Evolutionary conservation across 805 yeast species (phyloP).

Genomic region (Schwanniomyces pseudopolymorphus): DNA sequence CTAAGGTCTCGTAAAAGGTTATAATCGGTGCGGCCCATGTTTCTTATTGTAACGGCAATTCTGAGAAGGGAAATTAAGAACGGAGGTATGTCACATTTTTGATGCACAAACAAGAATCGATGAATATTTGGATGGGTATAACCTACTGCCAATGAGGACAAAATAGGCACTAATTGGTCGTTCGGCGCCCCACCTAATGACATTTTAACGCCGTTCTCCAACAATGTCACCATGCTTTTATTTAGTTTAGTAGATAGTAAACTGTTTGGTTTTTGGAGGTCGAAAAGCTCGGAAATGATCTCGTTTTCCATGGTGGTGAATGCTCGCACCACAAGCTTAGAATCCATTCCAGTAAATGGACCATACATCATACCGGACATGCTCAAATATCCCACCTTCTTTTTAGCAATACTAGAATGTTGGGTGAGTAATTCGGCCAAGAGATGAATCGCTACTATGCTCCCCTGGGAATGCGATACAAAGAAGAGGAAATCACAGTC

Average conservation of each 20-base stretch:
- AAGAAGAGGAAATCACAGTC: conserved; percentile 32
- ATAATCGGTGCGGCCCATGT: conserved; percentile 36
- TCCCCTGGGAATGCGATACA: conserved; percentile 34
- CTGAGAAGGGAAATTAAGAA: conserved; percentile 29
- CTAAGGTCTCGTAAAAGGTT: conserved; percentile 28
- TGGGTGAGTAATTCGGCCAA: conserved; percentile 19
- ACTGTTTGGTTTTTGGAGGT: conserved; percentile 24
- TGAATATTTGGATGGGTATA: conserved; percentile 38
- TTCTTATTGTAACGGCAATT: conserved; percentile 29
- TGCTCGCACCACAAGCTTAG: conserved; percentile 39
- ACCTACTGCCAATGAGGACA: conserved; percentile 28
- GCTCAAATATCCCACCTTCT: conserved; percentile 32
- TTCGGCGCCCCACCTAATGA: conserved; percentile 31
- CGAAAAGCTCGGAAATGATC: conserved; percentile 35
- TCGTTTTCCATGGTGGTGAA: conserved; percentile 35
- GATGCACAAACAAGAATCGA: conserved; percentile 24
- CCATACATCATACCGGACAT: conserved; percentile 37
- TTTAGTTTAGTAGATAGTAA: conserved; percentile 15
- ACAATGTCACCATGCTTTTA: conserved; percentile 18
- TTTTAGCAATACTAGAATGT: conserved; percentile 5
- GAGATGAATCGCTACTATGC: conserved; percentile 30
- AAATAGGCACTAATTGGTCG: conserved; percentile 39
- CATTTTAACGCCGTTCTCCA: conserved; percentile 30
- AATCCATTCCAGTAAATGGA: conserved; percentile 28
- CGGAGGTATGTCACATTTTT: conserved; percentile 17